phyloP scores from a whole-genome alignment of 106 monocot species.

The Platanthera guangdongensis region DNA sequence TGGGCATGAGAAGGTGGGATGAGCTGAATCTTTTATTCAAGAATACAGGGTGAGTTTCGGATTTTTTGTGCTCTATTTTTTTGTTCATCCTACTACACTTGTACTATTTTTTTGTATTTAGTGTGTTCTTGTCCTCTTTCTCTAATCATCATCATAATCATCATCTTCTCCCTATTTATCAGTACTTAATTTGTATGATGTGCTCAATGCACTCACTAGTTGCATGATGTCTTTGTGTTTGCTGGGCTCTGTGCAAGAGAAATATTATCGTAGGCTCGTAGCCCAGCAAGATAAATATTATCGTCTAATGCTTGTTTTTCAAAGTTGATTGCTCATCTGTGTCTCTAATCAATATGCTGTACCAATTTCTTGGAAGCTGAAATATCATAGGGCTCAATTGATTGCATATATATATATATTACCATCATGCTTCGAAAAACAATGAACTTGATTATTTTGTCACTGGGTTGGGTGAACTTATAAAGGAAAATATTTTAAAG shows the following conservation, averaged over 20 bases:
- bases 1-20: conserved; percentile 77
- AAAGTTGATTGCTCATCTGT: neutral
- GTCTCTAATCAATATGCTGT: neutral
- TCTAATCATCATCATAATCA: neutral
- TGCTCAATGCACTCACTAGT: neutral
- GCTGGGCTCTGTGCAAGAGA: neutral
- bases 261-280: neutral
- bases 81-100: neutral
- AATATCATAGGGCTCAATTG: neutral
- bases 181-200: neutral
- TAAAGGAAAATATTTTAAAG: too few relatives aligned
- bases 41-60: conserved; percentile 48
- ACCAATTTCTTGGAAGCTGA: neutral
- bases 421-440: too few relatives aligned
- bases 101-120: neutral
- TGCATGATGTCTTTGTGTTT: neutral
- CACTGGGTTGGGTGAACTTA: too few relatives aligned
- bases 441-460: too few relatives aligned
- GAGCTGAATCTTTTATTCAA: conserved; percentile 55
- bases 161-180: neutral
- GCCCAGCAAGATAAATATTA: neutral
- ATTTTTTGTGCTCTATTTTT: neutral
- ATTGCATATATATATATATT: too few relatives aligned
- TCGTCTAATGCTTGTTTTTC: too few relatives aligned
- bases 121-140: neutral